Conservation (phyloP, 441 rosid genomes). For the Eutrema salsugineum region DNA sequence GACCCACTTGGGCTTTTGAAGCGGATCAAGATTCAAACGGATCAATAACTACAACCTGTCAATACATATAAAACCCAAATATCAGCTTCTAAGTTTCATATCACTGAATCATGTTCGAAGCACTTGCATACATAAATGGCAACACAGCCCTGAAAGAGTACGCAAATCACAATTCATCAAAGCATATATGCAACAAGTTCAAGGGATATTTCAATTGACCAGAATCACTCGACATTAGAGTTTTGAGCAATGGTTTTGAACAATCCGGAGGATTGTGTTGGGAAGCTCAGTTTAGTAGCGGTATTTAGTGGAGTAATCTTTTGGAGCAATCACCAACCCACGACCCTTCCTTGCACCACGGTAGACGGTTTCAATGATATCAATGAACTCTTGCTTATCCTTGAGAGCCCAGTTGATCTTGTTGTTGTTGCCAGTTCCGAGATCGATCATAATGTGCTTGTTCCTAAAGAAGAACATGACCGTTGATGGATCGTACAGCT, state of each 20-base stretch:
- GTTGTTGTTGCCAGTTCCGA: constrained; percentile 97
- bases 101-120: constrained; percentile 12
- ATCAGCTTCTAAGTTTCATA: constrained; percentile 15
- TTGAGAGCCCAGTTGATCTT: constrained; percentile 97
- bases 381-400: constrained; percentile 95
- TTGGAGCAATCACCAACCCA: constrained; percentile 93
- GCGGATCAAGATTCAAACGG: too few species aligned
- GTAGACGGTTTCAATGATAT: constrained; percentile 78
- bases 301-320: constrained; percentile 95
- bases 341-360: constrained; percentile 97
- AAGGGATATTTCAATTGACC: too few species aligned
- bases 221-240: background rate
- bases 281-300: constrained; percentile 51
- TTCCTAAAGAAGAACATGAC: constrained; percentile 99
- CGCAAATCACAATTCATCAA: constrained; percentile 9
- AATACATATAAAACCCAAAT: background rate
- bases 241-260: background rate
- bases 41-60: too few species aligned
- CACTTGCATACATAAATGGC: constrained; percentile 11
- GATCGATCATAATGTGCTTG: constrained; percentile 96
- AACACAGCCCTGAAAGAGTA: background rate
- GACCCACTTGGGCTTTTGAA: too few species aligned
- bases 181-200: constrained; percentile 5
- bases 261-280: background rate
- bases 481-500: constrained; percentile 88